These are phyloP conservation scores for Pulveroboletus sp. DNA, from an alignment of 768 basidiomycete species.

Conservation along the genomic window DNA sequence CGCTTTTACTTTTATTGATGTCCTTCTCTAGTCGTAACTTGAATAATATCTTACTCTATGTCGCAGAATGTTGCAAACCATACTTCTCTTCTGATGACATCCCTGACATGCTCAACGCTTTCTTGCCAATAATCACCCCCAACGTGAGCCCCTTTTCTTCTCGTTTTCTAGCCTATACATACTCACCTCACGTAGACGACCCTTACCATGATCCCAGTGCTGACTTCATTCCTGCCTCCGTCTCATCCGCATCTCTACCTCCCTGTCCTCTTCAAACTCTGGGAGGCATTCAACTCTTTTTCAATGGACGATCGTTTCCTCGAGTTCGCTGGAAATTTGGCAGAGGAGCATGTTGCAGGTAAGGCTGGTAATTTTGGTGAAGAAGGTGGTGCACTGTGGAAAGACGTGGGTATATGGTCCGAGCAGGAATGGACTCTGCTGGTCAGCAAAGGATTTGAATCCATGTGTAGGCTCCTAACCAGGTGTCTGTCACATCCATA, in stretches of 20 bases:
- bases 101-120: constrained; percentile 62
- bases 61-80: constrained; percentile 67
- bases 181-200: constrained; percentile 43
- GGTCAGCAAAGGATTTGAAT: constrained; percentile 75
- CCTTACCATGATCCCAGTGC: constrained; percentile 67
- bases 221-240: constrained; percentile 74
- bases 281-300: constrained; percentile 76
- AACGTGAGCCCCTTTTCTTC: constrained; percentile 44
- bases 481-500: constrained; percentile 28
- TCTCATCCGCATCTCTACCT: constrained; percentile 63
- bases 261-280: constrained; percentile 66
- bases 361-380: constrained; percentile 46
- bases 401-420: constrained; percentile 87
- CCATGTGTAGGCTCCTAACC: constrained; percentile 54
- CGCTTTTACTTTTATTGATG: constrained; percentile 6
- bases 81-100: constrained; percentile 67
- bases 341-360: constrained; percentile 72
- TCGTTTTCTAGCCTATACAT: neutral
- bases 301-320: constrained; percentile 71
- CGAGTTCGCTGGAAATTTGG: constrained; percentile 62
- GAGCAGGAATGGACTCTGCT: constrained; percentile 79
- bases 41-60: constrained; percentile 65
- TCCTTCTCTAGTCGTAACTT: constrained; percentile 48
- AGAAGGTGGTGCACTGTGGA: constrained; percentile 59
- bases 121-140: constrained; percentile 66